These are phyloP conservation scores for Trichoderma virens DNA, from an alignment of 495 filamentous ascomycete species.

Conservation along the genomic window DNA sequence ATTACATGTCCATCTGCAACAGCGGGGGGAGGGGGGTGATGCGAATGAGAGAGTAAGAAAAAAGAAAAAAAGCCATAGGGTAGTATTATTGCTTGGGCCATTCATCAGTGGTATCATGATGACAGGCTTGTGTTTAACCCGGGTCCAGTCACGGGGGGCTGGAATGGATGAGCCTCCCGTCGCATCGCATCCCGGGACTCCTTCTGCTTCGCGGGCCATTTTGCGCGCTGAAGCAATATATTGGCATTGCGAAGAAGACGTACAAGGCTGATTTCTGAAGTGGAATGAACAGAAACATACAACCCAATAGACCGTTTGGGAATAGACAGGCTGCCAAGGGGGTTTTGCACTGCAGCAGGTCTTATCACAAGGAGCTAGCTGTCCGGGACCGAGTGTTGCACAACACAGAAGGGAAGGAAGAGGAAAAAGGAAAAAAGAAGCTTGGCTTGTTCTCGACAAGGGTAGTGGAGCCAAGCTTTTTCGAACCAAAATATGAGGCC, in stretches of 20 bases:
- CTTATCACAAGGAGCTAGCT: too few relatives aligned
- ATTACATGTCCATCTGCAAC: too few relatives aligned
- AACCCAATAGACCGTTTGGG: background rate
- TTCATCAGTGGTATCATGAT: background rate
- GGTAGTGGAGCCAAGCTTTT: too few relatives aligned
- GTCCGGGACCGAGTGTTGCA: too few relatives aligned
- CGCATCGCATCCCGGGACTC: background rate
- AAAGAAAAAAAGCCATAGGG: background rate
- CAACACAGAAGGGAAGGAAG: too few relatives aligned
- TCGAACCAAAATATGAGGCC: too few relatives aligned
- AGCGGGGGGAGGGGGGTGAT: too few relatives aligned
- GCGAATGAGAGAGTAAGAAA: background rate
- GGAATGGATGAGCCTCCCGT: background rate
- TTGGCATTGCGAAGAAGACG: background rate
- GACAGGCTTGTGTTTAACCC: too few relatives aligned
- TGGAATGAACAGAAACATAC: background rate
- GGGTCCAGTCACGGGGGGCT: background rate
- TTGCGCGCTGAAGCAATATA: background rate
- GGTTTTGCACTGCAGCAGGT: too few relatives aligned
- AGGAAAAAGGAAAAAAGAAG: background rate
- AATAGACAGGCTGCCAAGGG: background rate
- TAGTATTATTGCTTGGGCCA: background rate
- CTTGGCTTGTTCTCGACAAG: too few relatives aligned
- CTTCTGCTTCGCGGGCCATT: too few relatives aligned
- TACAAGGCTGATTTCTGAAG: background rate